These are phyloP conservation scores for Andrographis paniculata DNA, from an alignment of 305 asterid species.

Conservation along the genomic window DNA sequence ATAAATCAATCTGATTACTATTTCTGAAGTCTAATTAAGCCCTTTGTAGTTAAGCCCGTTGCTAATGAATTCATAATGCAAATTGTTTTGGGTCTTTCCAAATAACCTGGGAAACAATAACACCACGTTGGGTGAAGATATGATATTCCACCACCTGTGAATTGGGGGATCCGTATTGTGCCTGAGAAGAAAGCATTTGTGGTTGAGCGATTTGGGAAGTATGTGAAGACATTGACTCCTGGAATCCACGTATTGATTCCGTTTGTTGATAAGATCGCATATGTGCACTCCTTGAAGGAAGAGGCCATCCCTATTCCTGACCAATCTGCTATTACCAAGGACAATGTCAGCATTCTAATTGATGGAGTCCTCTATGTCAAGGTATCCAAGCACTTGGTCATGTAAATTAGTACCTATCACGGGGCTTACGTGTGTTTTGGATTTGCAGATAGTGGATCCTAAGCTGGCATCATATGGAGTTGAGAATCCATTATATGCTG, in stretches of 20 bases:
- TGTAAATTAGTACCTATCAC: slow-evolving; percentile 10
- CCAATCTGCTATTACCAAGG: slow-evolving; percentile 88
- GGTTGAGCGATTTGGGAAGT: slow-evolving; percentile 84
- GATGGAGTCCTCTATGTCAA: slow-evolving; percentile 90
- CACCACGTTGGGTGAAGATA: slow-evolving; percentile 28
- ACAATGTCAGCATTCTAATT: slow-evolving; percentile 70
- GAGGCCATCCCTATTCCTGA: slow-evolving; percentile 76
- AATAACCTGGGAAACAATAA: slow-evolving; percentile 6
- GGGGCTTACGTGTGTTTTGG: slow-evolving; percentile 7
- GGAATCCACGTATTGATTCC: slow-evolving; percentile 82
- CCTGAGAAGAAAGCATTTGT: slow-evolving; percentile 85
- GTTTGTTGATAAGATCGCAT: slow-evolving; percentile 73
- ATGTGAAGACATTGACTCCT: slow-evolving; percentile 68
- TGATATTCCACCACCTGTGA: slow-evolving; percentile 54
- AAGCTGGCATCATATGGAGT: slow-evolving; percentile 93
- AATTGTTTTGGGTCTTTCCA: not conserved
- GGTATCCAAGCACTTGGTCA: slow-evolving; percentile 24
- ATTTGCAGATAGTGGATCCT: slow-evolving; percentile 74
- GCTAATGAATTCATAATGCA: slow-evolving; percentile 8
- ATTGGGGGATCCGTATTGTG: slow-evolving; percentile 90
- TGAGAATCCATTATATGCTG: slow-evolving; percentile 72
- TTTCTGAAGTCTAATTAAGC: not conserved
- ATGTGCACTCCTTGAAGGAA: slow-evolving; percentile 82
- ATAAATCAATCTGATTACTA: slow-evolving; percentile 9
- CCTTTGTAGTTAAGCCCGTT: slow-evolving; percentile 1